Base-by-base conservation (phyloP, 2,329 filamentous ascomycete genomes). In the Dactylellina leptospora region DNA sequence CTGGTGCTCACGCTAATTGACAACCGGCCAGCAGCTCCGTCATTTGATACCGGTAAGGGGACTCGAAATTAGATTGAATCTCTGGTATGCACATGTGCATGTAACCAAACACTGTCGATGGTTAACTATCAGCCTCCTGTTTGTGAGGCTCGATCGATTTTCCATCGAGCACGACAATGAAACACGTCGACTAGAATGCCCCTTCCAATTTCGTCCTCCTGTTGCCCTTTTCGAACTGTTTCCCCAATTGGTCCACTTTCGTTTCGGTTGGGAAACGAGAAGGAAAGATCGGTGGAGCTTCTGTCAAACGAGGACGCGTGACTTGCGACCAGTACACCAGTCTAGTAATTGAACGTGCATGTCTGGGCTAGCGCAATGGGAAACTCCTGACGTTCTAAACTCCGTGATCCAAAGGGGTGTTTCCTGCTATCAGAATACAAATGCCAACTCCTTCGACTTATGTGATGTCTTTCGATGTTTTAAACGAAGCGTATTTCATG, bases 61-160 rank as follows among this genome's bases (percentile, higher is more conserved):
- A 16, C 40, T n/a, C 42, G 40, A 56, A 9, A 20, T 53, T 42
- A 45, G 55, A 27, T 45, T 62, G 13, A 62, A 20, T 22, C 45
- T 47, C 33, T 45, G 27, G 58, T 51, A 62, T 62, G 58, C 18
- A 28, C 58, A 63, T 58, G 53, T 53, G 66, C 50, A 63, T 25
- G 38, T 47, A 51, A 30, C 25, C 30, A 38, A 20, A 54, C 16
- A 16, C 11, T 38, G 42, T 47, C 23, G 50, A 25, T 51, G 28
- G 5, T 28, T 45, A 20, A 38, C 13, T 51, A 20, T 47, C 40
- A n/a, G 40, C 4, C 18, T n/a, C 18, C 36, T 55, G 11, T 40
- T 40, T 25, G 20, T 38, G 45, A 62, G 27, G 38, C 50, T 56
- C 30, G 44, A 62, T 50, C n/a, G n/a, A n/a, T n/a, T n/a, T n/a